phyloP scores from a whole-genome alignment of 1,284 basidiomycete genomes.

The Cryptococcus sp. region DNA sequence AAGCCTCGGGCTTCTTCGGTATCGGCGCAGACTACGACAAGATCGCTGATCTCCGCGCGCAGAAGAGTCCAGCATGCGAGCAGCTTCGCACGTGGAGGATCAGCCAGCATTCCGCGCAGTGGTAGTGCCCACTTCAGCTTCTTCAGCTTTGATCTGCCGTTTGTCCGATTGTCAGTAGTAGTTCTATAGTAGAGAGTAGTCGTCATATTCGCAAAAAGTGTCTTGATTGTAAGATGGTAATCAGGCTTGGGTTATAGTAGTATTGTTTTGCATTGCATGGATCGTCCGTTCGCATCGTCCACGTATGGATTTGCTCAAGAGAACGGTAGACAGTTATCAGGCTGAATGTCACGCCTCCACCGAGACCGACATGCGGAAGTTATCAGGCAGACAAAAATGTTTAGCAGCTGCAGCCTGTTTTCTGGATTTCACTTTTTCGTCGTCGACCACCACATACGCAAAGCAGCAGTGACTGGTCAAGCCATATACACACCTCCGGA shows the following conservation, averaged over 20 bases:
- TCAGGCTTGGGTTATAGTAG: too few relatives aligned
- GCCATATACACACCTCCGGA: not conserved
- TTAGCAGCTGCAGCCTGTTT: not conserved
- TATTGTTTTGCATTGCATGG: too few relatives aligned
- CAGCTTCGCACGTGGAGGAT: slow-evolving; percentile 41
- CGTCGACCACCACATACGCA: not conserved
- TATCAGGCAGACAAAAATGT: slow-evolving; percentile 7
- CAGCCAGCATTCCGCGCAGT: slow-evolving; percentile 6
- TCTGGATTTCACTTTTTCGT: not conserved
- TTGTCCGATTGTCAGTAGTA: too few relatives aligned
- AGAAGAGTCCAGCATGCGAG: slow-evolving; percentile 65
- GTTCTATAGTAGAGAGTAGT: too few relatives aligned
- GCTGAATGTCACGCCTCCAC: not conserved
- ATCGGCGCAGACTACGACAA: slow-evolving; percentile 86
- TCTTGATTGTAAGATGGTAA: too few relatives aligned
- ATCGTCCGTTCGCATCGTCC: too few relatives aligned
- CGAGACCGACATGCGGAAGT: not conserved
- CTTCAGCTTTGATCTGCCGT: too few relatives aligned
- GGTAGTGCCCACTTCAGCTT: not conserved
- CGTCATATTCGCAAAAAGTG: too few relatives aligned
- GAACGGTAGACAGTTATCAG: not conserved
- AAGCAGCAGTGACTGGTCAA: not conserved
- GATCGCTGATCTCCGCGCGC: slow-evolving; percentile 41
- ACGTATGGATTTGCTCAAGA: not conserved
- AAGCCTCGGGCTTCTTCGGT: slow-evolving; percentile 81